Evolutionary conservation across 192 early-diverging fungal genomes (phyloP), one percentile per base, ranked within the genome.

Genomic region (Obelidium mucronatum): DNA sequence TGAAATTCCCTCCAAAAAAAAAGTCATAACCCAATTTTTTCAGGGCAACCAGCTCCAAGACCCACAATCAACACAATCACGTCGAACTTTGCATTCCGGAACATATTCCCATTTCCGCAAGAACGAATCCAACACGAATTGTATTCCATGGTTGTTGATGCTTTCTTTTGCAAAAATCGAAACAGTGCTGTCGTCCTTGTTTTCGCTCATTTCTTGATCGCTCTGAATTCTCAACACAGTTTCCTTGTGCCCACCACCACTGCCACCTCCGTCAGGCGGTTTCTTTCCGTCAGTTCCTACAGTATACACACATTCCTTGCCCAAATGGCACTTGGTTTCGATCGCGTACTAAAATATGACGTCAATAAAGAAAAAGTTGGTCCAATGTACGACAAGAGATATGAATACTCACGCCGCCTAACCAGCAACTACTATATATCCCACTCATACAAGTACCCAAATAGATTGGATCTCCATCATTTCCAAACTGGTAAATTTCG

Each of bases 391-490:
- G 15, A 56, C 66, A 40, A 34, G 2, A 19, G 15, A 42, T 39
- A n/a, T 17, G 39, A 39, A 22, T 55, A 28, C 71, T 65, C 36
- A 73, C 71, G 26, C 74, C 74, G 19, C 74, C 64, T 4, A 65
- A 30, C 63, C 64, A 76, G 37, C 74, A 76, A 48, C 64, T 55
- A 36, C 52, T 51, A 30, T 40, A 56, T 22, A 65, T 56, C 19
- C 53, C 54, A 24, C 17, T 56, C 28, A 36, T 53, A 75, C 97
- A 98, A 17, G 89, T 85, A 24, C 97, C 97, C 72, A 91, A 85
- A 78, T 90, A 98, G 35, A 98, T 89, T 4, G 96, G 95, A 80
- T 98, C 97, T 13, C 92, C 93, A 2, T 92, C 92, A 80, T 98
- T 91, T 5, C 95, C 96, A 73, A 96, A 83, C 67, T 98, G 96